Evolutionary conservation across 495 filamentous ascomycete species (phyloP), one percentile per base, ranked within the genome.

Genomic region (Annulohypoxylon bovei): DNA sequence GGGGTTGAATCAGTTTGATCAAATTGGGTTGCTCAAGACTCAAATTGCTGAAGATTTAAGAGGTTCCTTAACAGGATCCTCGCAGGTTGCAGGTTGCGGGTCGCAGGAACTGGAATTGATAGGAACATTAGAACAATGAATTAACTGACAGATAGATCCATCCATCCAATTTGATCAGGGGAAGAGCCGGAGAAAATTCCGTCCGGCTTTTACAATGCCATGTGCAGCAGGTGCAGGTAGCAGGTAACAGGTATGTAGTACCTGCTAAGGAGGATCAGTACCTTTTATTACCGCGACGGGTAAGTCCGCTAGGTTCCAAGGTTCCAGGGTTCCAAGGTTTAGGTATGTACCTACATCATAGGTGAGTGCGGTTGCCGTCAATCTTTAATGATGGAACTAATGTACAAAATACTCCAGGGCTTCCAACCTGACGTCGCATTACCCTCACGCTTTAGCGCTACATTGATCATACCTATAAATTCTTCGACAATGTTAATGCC

Each of bases 151-250:
- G 16, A 4, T 23, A 4, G 6, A 47, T 11, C n/a, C 39, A 5
- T 46, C 12, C 27, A 18, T 35, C 5, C n/a, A 22, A 39, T 23
- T 37, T 30, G 12, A 22, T 12, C 5, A 53, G 49, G 49, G 56
- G 47, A 61, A 55, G 28, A 44, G 11, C 33, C 65, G 65, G 65
- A 68, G 57, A 62, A 62, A 57, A 25, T 47, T 68, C 65, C 57
- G 58, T 47, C 64, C 64, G 50, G 27, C 40, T 62, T 37, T 44
- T 27, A 40, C 18, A 44, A 11, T 56, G 53, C 32, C 32, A 37
- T 57, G 20, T 47, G 37, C 57, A 52, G 14, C n/a, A n/a, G n/a
- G n/a, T n/a, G n/a, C n/a, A n/a, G n/a, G n/a, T n/a, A n/a, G n/a
- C n/a, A n/a, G n/a, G n/a, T n/a, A n/a, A n/a, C n/a, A n/a, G n/a